A percentile compares a stretch with the other conserved stretches of the same genome.
phyloP scores from a whole-genome alignment of 2,329 filamentous ascomycete species.

The Aspergillus neoniger region DNA sequence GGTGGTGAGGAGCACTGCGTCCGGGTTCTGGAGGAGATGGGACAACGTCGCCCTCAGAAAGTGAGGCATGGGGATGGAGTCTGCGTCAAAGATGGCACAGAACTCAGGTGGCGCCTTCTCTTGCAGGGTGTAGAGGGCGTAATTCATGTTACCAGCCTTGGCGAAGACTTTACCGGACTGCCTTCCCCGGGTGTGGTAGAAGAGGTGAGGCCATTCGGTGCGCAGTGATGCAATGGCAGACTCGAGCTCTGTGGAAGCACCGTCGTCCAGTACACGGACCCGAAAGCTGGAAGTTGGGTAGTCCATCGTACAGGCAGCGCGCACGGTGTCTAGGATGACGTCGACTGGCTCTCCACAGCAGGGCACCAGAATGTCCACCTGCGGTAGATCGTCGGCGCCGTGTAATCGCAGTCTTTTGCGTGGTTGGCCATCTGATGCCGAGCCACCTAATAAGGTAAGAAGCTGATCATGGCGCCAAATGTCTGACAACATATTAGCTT shows the following conservation, averaged over 20 bases:
- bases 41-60: constrained; percentile 41
- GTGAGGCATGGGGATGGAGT: constrained; percentile 38
- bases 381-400: constrained; percentile 50
- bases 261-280: constrained; percentile 60
- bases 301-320: constrained; percentile 57
- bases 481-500: constrained; percentile 15
- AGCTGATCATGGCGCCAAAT: constrained; percentile 26
- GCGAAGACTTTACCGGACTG: constrained; percentile 33
- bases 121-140: constrained; percentile 31
- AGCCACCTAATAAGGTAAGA: constrained; percentile 25
- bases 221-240: constrained; percentile 43
- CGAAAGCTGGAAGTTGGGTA: constrained; percentile 57
- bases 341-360: constrained; percentile 61
- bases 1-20: constrained; percentile 35
- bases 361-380: constrained; percentile 59
- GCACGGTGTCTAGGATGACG: constrained; percentile 59
- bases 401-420: constrained; percentile 27
- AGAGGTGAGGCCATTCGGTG: constrained; percentile 51
- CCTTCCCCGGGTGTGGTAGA: constrained; percentile 56
- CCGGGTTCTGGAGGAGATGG: constrained; percentile 32
- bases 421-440: constrained; percentile 5
- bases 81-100: constrained; percentile 37
- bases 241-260: constrained; percentile 47
- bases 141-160: constrained; percentile 44
- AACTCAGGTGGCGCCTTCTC: constrained; percentile 30